These are phyloP conservation scores for Pseudofabraea citricarpa DNA, from an alignment of 2,329 filamentous ascomycete species.

Conservation along the genomic window DNA sequence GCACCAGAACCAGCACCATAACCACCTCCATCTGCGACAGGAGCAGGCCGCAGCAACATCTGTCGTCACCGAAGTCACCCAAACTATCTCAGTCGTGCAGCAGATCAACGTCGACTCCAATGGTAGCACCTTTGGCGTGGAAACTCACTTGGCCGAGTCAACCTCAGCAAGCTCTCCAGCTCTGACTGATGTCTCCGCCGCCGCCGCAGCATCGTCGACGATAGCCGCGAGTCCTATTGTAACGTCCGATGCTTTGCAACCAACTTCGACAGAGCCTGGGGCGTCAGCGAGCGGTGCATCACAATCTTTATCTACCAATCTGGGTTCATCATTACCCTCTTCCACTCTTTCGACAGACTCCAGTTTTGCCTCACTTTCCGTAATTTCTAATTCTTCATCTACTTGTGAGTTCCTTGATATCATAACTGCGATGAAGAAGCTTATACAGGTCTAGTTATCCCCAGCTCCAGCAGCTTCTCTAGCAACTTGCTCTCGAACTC, in stretches of 20 bases:
- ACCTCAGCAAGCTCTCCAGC: conserved; percentile 7
- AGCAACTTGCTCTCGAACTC: not conserved
- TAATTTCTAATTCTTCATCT: conserved; percentile 23
- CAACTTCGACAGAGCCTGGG: not conserved
- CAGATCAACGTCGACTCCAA: conserved; percentile 24
- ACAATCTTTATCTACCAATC: conserved; percentile 17
- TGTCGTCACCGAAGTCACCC: conserved; percentile 20
- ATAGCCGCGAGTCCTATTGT: conserved; percentile 1
- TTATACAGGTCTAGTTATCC: conserved; percentile 23
- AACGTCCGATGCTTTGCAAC: not conserved
- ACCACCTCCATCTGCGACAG: conserved; percentile 14
- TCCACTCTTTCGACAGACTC: conserved; percentile 20
- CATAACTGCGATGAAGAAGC: conserved; percentile 3
- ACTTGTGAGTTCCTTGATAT: conserved; percentile 18
- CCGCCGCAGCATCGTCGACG: not conserved
- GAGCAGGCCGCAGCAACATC: conserved; percentile 8
- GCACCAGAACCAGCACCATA: conserved; percentile 18
- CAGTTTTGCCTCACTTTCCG: conserved; percentile 21
- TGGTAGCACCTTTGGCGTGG: conserved; percentile 20
- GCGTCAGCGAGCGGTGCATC: conserved; percentile 6
- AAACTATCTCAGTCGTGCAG: conserved; percentile 24
- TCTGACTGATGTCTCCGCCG: conserved; percentile 4
- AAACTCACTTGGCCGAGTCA: conserved; percentile 13
- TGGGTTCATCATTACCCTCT: conserved; percentile 2
- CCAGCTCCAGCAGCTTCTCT: conserved; percentile 19